Conservation (phyloP, 441 rosid species). For the Aquilaria agallochum region DNA sequence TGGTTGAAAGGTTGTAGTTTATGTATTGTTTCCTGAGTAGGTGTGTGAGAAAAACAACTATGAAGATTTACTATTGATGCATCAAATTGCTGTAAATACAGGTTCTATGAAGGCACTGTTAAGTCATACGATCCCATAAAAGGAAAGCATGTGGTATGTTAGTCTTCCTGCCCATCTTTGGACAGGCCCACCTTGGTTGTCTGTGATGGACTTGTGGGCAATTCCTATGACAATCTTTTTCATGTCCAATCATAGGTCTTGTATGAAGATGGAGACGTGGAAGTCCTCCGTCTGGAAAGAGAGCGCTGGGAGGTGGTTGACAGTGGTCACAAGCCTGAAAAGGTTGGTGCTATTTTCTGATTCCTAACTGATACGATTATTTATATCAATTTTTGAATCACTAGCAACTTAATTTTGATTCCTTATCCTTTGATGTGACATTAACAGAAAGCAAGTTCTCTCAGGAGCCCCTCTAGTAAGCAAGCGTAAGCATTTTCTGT, state of each 20-base stretch:
- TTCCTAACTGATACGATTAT: background rate
- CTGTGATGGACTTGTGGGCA: constrained; percentile 5
- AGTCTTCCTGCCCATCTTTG: constrained; percentile 5
- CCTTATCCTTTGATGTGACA: constrained; percentile 19
- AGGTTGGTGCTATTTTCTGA: constrained; percentile 43
- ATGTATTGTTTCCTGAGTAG: too few relatives aligned
- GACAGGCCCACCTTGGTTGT: constrained; percentile 6
- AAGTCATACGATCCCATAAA: constrained; percentile 90
- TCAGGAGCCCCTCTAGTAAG: constrained; percentile 34
- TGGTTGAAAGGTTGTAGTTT: too few relatives aligned
- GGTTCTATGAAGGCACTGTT: constrained; percentile 95
- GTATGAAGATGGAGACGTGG: constrained; percentile 97
- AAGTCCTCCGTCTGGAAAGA: constrained; percentile 82
- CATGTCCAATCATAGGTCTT: constrained; percentile 50
- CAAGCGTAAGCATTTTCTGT: constrained; percentile 48
- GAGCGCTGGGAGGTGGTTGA: constrained; percentile 94
- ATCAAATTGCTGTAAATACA: constrained; percentile 33
- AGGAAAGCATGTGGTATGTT: constrained; percentile 88
- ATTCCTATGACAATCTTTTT: background rate
- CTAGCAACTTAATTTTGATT: constrained; percentile 16
- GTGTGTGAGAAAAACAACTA: background rate
- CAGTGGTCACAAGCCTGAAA: constrained; percentile 51
- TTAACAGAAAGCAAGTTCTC: constrained; percentile 60
- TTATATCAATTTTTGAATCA: constrained; percentile 5
- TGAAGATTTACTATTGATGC: constrained; percentile 10